A percentile compares a stretch with the other conserved stretches of the same genome.
These are phyloP conservation scores for Trichoderma pleuroti DNA, from an alignment of 2,329 filamentous ascomycete genomes.

Conservation along the genomic window DNA sequence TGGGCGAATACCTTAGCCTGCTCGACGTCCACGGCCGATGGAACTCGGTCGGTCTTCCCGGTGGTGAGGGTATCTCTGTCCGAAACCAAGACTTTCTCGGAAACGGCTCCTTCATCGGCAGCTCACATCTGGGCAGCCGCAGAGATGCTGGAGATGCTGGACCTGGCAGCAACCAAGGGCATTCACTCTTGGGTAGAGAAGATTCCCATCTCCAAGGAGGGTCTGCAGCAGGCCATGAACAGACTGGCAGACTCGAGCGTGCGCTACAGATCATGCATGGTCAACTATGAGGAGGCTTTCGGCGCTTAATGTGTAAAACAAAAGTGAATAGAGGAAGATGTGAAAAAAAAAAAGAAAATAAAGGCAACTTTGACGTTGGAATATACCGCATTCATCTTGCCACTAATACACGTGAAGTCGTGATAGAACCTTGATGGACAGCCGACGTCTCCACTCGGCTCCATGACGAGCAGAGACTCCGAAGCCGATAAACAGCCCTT, in stretches of 20 bases:
- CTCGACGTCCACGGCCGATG: slow-evolving; percentile 79
- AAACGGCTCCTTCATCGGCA: slow-evolving; percentile 72
- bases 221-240: slow-evolving; percentile 65
- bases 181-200: slow-evolving; percentile 69
- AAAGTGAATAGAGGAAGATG: background rate
- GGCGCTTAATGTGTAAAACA: slow-evolving; percentile 38
- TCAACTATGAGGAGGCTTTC: slow-evolving; percentile 66
- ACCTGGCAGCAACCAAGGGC: slow-evolving; percentile 66
- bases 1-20: slow-evolving; percentile 69
- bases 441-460: background rate
- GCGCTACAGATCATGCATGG: slow-evolving; percentile 72
- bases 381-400: background rate
- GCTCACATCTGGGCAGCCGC: slow-evolving; percentile 67
- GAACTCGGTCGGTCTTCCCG: slow-evolving; percentile 76
- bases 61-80: slow-evolving; percentile 67
- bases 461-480: background rate
- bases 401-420: background rate
- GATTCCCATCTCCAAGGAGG: slow-evolving; percentile 69
- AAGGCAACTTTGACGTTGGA: background rate
- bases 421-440: slow-evolving; percentile 1
- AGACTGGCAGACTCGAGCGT: slow-evolving; percentile 69
- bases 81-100: slow-evolving; percentile 70
- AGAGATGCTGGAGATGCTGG: slow-evolving; percentile 70
- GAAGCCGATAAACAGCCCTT: background rate
- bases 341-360: background rate